Evolutionary conservation across 106 monocot genomes (phyloP), one percentile per base, ranked within the genome.

Genomic region (Phalaenopsis aphrodite): DNA sequence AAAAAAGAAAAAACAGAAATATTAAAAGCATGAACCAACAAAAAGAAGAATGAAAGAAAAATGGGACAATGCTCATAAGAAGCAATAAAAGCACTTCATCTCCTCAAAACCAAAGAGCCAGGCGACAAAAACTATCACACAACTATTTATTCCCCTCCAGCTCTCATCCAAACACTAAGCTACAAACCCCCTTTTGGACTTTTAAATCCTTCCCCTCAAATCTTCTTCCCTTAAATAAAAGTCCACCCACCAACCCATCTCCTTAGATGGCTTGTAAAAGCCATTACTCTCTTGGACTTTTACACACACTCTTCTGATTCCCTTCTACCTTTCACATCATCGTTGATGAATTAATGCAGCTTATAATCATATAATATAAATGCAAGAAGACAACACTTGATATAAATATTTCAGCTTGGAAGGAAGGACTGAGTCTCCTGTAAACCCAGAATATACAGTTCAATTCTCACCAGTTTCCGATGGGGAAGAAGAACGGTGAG

Each of bases 241-340:
- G 73, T 24, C 56, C 72, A 42, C 72, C 81, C 72, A 81, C 78
- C 64, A 81, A 72, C 57, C 56, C 43, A 82, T 82, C 37, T 72
- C 84, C 82, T 67, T 41, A 52, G 47, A 21, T 75, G 56, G 55
- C 82, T 76, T 56, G 48, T 82, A 77, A 68, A 55, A 83, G 43
- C 85, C 61, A 24, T 85, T 78, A 69, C 55, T 55, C 56, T 52
- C 82, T 78, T 88, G 85, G 85, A 83, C 77, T 82, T 30, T 80
- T 85, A 79, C 88, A 88, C 56, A 45, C 42, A 42, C 58, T 6
- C 78, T 78, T 38, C 45, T 64, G 52, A 83, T 88, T 81, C 83
- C 80, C 80, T 52, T 45, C 72, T 81, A 48, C 42, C 75, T 18
- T 66, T 55, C 15, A 41, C 76, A 84, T 84, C 84, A 84, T 68